Percentiles rank a stretch among this genome's conserved stretches.
Conservation (phyloP, 75 land plant species). For the Cupressus sempervirens region DNA sequence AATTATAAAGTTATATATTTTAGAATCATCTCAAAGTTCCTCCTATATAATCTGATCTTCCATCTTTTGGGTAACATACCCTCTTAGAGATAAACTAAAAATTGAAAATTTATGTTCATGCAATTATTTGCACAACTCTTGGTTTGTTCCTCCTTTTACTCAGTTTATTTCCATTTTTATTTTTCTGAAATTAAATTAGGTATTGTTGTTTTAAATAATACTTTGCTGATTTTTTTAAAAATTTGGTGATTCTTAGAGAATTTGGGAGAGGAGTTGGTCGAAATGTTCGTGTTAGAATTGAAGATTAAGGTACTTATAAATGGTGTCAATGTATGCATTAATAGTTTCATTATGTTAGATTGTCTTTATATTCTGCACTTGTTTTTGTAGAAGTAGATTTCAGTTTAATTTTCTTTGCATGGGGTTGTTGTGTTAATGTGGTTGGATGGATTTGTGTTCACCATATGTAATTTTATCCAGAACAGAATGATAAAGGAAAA, state of each 20-base stretch:
- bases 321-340: background rate
- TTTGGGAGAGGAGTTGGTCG: constrained; percentile 5
- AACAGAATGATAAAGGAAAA: background rate
- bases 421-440: background rate
- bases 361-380: background rate
- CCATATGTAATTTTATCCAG: background rate
- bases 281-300: constrained; percentile 9
- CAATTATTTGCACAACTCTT: background rate
- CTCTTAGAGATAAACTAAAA: background rate
- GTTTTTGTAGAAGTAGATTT: background rate
- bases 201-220: background rate
- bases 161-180: background rate
- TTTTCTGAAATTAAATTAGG: background rate
- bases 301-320: constrained; percentile 5
- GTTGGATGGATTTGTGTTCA: background rate
- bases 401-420: background rate
- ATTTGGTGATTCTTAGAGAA: background rate
- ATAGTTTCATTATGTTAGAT: too few species aligned
- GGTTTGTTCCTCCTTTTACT: background rate
- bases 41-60: background rate
- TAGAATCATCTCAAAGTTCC: background rate
- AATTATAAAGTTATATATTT: background rate
- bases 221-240: background rate
- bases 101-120: background rate
- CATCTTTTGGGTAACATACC: background rate